Conservation (phyloP, 2,329 filamentous ascomycete genomes). For the Gnomoniopsis smithogilvyi region DNA sequence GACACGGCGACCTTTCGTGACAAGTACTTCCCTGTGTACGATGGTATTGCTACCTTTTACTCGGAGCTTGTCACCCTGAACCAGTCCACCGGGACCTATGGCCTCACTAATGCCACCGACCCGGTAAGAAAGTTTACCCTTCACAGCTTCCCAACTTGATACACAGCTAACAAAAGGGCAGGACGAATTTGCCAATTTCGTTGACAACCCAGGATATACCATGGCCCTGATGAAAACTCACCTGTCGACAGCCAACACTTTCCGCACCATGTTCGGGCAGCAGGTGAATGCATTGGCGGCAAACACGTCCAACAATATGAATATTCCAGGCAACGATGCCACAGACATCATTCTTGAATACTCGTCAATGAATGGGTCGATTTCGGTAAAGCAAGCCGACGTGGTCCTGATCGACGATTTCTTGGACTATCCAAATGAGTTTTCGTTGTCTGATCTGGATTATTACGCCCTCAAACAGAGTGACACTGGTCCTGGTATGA, state of each 20-base stretch:
- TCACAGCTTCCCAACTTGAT: no score
- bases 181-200: conserved; percentile 66
- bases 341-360: conserved; percentile 61
- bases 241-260: conserved; percentile 53
- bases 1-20: conserved; percentile 15
- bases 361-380: conserved; percentile 62
- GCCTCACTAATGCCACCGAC: conserved; percentile 65
- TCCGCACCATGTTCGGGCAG: conserved; percentile 53
- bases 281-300: conserved; percentile 37
- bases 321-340: conserved; percentile 1
- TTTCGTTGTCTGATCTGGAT: conserved; percentile 12
- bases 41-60: conserved; percentile 61
- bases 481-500: conserved; percentile 13
- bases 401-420: conserved; percentile 18
- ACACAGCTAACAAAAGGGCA: conserved; percentile 17
- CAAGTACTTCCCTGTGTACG: conserved; percentile 58
- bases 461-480: conserved; percentile 16
- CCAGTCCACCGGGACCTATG: conserved; percentile 40
- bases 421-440: conserved; percentile 12
- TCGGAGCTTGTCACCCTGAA: conserved; percentile 59
- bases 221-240: conserved; percentile 58
- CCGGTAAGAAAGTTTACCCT: no score
- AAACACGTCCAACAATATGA: conserved; percentile 4
- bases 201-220: conserved; percentile 68
- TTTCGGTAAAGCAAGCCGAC: conserved; percentile 16